These are phyloP conservation scores for Solanum phureja DNA, from an alignment of 257 asterid species.

Conservation along the genomic window DNA sequence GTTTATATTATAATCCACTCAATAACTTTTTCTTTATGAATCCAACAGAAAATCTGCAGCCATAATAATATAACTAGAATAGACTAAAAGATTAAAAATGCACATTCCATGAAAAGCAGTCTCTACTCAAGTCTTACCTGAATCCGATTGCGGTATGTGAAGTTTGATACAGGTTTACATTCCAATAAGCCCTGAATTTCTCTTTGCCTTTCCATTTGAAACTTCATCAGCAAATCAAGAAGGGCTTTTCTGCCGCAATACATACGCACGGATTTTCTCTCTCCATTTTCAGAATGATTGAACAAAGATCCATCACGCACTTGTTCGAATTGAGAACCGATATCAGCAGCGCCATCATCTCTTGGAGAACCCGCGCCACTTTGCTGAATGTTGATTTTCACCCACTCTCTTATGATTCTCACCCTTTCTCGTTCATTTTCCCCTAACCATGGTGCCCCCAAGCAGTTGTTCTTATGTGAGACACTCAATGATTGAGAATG, in stretches of 20 bases:
- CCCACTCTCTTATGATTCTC: conserved; percentile 53
- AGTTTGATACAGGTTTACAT: conserved; percentile 54
- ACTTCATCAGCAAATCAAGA: conserved; percentile 63
- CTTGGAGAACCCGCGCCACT: conserved; percentile 21
- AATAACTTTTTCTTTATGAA: background rate
- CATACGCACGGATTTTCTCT: conserved; percentile 41
- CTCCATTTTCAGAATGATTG: conserved; percentile 35
- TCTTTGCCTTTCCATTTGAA: conserved; percentile 52
- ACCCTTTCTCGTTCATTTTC: conserved; percentile 10
- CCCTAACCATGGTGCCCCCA: background rate
- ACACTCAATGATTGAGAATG: background rate
- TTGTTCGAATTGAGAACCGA: conserved; percentile 36
- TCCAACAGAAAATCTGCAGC: background rate
- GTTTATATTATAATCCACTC: no score
- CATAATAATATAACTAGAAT: background rate
- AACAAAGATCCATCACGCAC: conserved; percentile 30
- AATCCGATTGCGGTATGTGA: conserved; percentile 78
- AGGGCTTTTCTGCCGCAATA: conserved; percentile 83
- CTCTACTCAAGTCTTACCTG: conserved; percentile 37
- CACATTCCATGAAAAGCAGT: background rate
- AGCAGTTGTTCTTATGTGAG: background rate
- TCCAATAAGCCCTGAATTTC: conserved; percentile 56
- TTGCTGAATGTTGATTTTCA: conserved; percentile 29
- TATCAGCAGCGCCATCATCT: conserved; percentile 32
- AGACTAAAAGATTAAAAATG: background rate